These are phyloP conservation scores for Botrytis galanthina DNA, from an alignment of 2,329 filamentous ascomycete genomes.

Conservation along the genomic window DNA sequence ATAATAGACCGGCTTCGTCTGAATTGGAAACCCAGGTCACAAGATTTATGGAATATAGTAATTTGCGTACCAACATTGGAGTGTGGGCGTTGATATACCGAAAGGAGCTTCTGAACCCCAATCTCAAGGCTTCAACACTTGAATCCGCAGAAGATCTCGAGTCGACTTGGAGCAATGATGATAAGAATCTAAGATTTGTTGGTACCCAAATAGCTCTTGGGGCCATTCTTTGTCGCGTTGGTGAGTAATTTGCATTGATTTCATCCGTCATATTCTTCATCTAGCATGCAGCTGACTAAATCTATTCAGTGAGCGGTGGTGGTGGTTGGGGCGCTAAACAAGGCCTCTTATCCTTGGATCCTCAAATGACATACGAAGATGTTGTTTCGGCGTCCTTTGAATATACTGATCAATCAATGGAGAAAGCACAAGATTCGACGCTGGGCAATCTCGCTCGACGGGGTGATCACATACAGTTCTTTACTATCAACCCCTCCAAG, in stretches of 20 bases:
- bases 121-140: background rate
- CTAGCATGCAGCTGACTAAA: slow-evolving; percentile 5
- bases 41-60: slow-evolving; percentile 48
- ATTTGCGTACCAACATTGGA: slow-evolving; percentile 48
- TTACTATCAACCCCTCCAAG: slow-evolving; percentile 43
- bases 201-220: slow-evolving; percentile 29
- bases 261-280: slow-evolving; percentile 19
- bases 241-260: slow-evolving; percentile 27
- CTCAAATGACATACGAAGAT: slow-evolving; percentile 55
- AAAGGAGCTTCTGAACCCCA: slow-evolving; percentile 26
- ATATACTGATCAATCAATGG: slow-evolving; percentile 41
- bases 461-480: slow-evolving; percentile 67
- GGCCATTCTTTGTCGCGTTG: slow-evolving; percentile 35
- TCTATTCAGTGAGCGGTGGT: slow-evolving; percentile 65
- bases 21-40: slow-evolving; percentile 69
- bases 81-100: slow-evolving; percentile 74
- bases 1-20: slow-evolving; percentile 58
- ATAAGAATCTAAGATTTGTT: slow-evolving; percentile 23
- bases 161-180: slow-evolving; percentile 6
- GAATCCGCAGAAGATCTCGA: background rate
- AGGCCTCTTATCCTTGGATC: slow-evolving; percentile 75
- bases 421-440: slow-evolving; percentile 38
- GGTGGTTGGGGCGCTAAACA: slow-evolving; percentile 83
- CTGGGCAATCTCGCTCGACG: slow-evolving; percentile 58
- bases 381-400: slow-evolving; percentile 53